Evolutionary conservation across 768 basidiomycete species (phyloP), one percentile per base, ranked within the genome.

Genomic region (Suillus discolor): DNA sequence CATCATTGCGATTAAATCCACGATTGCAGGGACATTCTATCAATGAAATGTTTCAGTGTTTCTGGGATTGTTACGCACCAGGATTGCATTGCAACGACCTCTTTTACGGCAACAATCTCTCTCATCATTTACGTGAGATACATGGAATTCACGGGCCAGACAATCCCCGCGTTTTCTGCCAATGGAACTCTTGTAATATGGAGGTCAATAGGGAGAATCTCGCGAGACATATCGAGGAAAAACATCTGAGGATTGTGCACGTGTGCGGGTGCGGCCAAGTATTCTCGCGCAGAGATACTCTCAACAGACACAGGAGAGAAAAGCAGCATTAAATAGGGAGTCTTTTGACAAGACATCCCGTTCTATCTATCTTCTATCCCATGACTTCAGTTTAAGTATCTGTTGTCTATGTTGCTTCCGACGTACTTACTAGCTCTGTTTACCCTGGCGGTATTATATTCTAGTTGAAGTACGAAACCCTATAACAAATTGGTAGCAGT

Each of bases 191-290:
- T 20, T 60, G 59, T 20, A 3, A 25, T 4, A 11, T 0, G 25
- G 39, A 13, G 11, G 0, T 60, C 11, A 42, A 42, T 0, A 25
- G 18, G 18, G n/a, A 15, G 67, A 28, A 2, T 28, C 25, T 60
- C 3, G 3, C 11, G 39, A 41, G 76, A 1, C 75, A 75, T 15
- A 54, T 77, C 0, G 69, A 76, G 51, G 74, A 77, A 20, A 63
- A 2, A 2, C 76, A 75, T 25, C 61, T 75, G 3, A 55, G 41
- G 12, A 67, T 65, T 44, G 59, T 49, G 2, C 70, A 74, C 74
- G 61, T 65, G 0, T 75, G 75, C 28, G 66, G 67, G 6, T 75
- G 74, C 20, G 15, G 15, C 1, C 1, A 12, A 1, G 0, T 51
- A 2, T 75, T 69, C 62, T 70, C 66, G 6, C 74, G 76, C 8